phyloP scores from a whole-genome alignment of 2,329 filamentous ascomycete species.

The Colletotrichum camelliae region DNA sequence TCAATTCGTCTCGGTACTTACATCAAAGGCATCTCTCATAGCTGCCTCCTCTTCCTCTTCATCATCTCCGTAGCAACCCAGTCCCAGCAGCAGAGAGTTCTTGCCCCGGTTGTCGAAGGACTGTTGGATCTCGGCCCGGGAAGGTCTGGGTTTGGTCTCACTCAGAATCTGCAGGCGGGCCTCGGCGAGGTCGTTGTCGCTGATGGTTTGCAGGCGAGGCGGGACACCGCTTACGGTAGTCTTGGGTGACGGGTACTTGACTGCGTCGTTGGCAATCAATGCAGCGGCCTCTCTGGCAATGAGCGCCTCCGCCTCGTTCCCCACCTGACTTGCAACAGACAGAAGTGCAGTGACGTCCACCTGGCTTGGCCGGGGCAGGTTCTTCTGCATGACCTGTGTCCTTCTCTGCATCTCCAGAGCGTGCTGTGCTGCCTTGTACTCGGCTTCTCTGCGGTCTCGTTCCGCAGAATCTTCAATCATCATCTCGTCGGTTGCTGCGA shows the following conservation, averaged over 20 bases:
- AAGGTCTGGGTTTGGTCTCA: slow-evolving; percentile 63
- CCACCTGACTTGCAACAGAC: slow-evolving; percentile 58
- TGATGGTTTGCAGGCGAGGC: slow-evolving; percentile 66
- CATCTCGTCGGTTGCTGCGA: slow-evolving; percentile 48
- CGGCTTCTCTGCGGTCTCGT: slow-evolving; percentile 78
- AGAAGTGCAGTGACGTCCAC: slow-evolving; percentile 76
- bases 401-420: slow-evolving; percentile 82
- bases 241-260: slow-evolving; percentile 74
- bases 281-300: slow-evolving; percentile 80
- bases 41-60: slow-evolving; percentile 69
- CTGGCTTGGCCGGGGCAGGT: slow-evolving; percentile 76
- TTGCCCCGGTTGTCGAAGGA: slow-evolving; percentile 59
- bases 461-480: slow-evolving; percentile 69
- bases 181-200: slow-evolving; percentile 74
- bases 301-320: slow-evolving; percentile 69
- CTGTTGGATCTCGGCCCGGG: slow-evolving; percentile 55
- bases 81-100: slow-evolving; percentile 72
- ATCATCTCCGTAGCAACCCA: slow-evolving; percentile 81
- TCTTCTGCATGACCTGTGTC: slow-evolving; percentile 89
- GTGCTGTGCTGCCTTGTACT: slow-evolving; percentile 73
- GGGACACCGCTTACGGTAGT: slow-evolving; percentile 67
- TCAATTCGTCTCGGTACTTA: slow-evolving; percentile 41
- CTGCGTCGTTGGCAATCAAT: slow-evolving; percentile 83
- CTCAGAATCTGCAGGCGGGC: slow-evolving; percentile 79
- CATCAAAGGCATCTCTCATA: slow-evolving; percentile 77